Evolutionary conservation across 108 stramenopile genomes (phyloP), one percentile per base, ranked within the genome.

Genomic region (Thalassiosira profunda): DNA sequence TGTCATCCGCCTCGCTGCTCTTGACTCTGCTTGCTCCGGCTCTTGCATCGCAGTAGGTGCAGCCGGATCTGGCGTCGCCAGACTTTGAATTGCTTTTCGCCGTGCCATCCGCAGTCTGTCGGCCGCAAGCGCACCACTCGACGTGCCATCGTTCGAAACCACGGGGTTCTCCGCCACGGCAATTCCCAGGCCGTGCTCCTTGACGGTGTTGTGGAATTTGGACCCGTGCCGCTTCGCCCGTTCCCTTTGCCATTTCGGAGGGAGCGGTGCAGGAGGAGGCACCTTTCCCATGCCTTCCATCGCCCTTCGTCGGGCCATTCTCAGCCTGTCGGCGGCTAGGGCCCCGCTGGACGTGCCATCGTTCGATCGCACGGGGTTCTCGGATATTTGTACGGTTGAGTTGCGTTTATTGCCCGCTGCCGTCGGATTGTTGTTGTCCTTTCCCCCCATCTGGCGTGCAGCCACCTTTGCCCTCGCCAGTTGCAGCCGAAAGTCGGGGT

Each of bases 91-190:
- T 8, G 43, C 58, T 44, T 23, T 68, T 20, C 51, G 53, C 51
- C 74, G 61, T 36, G 73, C 64, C 58, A 58, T 40, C 28, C 66
- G 58, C 23, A 76, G 41, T 45, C 74, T 59, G 5, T 76, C 67
- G 8, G 53, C 67, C 2, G 46, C 37, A 30, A 68, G 15, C 17
- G 75, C 75, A 6, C 75, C 75, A 31, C 61, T 69, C 5, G 61
- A 69, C 3, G 75, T 76, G 8, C 75, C 75, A 63, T 76, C 75
- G 29, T 62, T 76, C 1, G 53, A 49, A 51, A 58, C 48, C 9
- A 57, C 34, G 6, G 67, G 75, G 69, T 76, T 76, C 36, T 76
- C 65, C 40, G 36, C 40, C 0, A 56, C 3, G 3, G 30, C 1
- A 5, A 75, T 44, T 7, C 11, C 21, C 0, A 61, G 30, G 18